These are phyloP conservation scores for Punica granatum DNA, from an alignment of 345 rosid genomes.

Conservation along the genomic window DNA sequence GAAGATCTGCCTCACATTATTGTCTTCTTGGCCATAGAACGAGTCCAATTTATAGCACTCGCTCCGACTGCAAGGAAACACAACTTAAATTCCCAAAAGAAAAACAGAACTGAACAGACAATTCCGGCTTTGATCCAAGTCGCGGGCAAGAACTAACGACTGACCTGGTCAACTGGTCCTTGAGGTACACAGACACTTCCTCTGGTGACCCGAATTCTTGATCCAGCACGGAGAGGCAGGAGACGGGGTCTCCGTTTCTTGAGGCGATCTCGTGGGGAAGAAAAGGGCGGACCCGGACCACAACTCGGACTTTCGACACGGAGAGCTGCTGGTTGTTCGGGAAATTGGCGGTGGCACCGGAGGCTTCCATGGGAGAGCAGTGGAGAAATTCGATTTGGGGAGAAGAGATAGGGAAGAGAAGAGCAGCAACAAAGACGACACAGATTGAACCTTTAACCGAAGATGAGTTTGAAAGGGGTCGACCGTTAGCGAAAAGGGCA, in stretches of 20 bases:
- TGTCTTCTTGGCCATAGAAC: conserved; percentile 58
- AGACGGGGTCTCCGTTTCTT: conserved; percentile 14
- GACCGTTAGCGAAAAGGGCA: conserved; percentile 24
- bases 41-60: conserved; percentile 77
- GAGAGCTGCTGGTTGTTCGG: conserved; percentile 7
- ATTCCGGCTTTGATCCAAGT: not conserved
- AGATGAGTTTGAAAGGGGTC: conserved; percentile 9
- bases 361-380: not conserved
- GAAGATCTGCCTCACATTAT: conserved; percentile 55
- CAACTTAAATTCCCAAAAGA: not conserved
- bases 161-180: conserved; percentile 68
- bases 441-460: not conserved
- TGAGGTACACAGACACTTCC: conserved; percentile 60
- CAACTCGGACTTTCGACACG: conserved; percentile 51
- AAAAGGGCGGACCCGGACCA: conserved; percentile 64
- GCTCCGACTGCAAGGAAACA: conserved; percentile 37
- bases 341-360: not conserved
- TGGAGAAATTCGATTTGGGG: not conserved
- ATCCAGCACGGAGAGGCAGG: conserved; percentile 47
- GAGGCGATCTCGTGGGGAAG: conserved; percentile 45
- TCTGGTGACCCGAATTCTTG: conserved; percentile 18
- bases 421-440: not conserved
- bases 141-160: not conserved
- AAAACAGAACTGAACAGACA: not conserved
- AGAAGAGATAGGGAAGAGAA: not conserved